Base-by-base conservation (phyloP, 2,329 filamentous ascomycete species). In the Hypoxylon sp. region DNA sequence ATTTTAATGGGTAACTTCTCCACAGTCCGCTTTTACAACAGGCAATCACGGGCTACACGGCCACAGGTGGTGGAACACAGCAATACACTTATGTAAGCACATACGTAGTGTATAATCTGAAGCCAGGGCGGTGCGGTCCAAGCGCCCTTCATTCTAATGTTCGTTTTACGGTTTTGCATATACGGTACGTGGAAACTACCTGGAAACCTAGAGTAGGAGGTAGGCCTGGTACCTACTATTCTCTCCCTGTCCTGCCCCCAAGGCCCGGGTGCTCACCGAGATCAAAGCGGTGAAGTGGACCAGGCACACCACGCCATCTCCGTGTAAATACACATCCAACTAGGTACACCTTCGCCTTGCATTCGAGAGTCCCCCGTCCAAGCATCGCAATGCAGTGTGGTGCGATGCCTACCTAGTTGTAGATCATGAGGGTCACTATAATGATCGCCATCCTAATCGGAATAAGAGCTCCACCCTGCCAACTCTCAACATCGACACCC, bases 1-100 rank as follows among this genome's bases (percentile, higher is more conserved):
- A 52, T 19, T 24, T 50, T n/a, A 37, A 60, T 32, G 42, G 56
- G 35, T n/a, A 37, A 37, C 39, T 55, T 66, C 69, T 58, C 68
- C 70, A 68, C 57, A 63, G 6, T 72, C 39, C 39, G 39, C 39
- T 44, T 21, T 44, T 44, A 44, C 39, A 44, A 44, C 39, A 37
- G 17, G 39, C 39, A 44, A 44, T 44, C 39, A 44, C 39, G 57
- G 68, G 29, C 32, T 61, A 52, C 17, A 58, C 31, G 11, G 35
- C 57, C 63, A 65, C 65, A 72, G 65, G 67, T 70, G 52, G 31
- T 57, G 19, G 50, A 37, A 52, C 29, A 52, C n/a, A 48, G 17
- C n/a, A 15, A 19, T 39, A 39, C n/a, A 55, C 17, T 42, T 51
- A 64, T n/a, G 37, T 64, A 57, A 47, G 39, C 21, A 57, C 15